Percentiles rank a stretch among this genome's conserved stretches.
phyloP scores from a whole-genome alignment of 768 basidiomycete species.

The Auriscalpium microsporum region DNA sequence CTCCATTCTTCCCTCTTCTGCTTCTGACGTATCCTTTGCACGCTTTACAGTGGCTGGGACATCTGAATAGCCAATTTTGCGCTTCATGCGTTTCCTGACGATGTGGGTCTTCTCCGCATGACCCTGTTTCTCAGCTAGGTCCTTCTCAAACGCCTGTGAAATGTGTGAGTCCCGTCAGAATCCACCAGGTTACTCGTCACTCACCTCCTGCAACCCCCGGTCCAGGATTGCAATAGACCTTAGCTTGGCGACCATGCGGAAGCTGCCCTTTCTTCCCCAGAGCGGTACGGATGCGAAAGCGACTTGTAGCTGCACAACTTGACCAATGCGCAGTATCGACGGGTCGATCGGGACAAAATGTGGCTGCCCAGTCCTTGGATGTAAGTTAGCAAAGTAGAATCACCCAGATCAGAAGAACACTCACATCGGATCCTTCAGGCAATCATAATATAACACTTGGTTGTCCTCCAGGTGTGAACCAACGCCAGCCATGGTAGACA shows the following conservation, averaged over 20 bases:
- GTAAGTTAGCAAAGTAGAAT: no score
- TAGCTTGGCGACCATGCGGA: neutral
- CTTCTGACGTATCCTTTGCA: no score
- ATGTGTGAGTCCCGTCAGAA: no score
- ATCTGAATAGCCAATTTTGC: no score
- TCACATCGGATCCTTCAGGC: neutral
- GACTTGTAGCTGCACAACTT: neutral
- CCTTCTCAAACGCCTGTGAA: no score
- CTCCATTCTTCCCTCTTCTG: no score
- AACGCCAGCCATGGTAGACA: neutral
- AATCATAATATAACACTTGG: neutral
- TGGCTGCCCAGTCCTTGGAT: neutral
- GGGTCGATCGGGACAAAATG: neutral
- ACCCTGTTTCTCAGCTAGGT: no score
- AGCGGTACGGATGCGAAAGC: neutral
- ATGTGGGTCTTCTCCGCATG: no score
- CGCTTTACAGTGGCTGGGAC: no score
- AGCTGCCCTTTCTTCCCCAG: neutral
- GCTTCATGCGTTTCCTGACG: no score
- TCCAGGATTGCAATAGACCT: neutral
- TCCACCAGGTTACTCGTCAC: neutral
- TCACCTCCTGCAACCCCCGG: neutral
- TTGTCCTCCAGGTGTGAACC: neutral
- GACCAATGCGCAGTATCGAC: neutral
- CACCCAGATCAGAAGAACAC: neutral